phyloP scores from a whole-genome alignment of 768 basidiomycete species.

The Rhodotorula babjevae region DNA sequence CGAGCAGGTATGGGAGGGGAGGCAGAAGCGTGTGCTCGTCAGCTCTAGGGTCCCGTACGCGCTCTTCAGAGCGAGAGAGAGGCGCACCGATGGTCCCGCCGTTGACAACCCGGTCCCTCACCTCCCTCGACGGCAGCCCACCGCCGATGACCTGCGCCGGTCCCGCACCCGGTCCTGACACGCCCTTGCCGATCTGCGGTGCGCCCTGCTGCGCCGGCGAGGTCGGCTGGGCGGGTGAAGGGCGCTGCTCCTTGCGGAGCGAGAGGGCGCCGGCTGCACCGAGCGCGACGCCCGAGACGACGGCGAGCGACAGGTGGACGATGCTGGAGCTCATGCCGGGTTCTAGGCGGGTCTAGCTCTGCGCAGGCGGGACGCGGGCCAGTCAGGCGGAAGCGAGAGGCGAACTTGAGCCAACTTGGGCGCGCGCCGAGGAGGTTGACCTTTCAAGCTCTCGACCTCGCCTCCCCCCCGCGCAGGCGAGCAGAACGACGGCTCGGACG shows the following conservation, averaged over 20 bases:
- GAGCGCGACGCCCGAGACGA: conserved; percentile 25
- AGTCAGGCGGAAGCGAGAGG: too few relatives aligned
- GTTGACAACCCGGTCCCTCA: conserved; percentile 1
- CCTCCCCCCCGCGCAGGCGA: too few relatives aligned
- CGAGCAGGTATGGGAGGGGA: fast-evolving
- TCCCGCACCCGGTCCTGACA: too few relatives aligned
- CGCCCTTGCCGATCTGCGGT: too few relatives aligned
- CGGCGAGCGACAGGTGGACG: conserved; percentile 19
- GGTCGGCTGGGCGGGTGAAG: neutral
- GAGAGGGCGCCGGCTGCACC: conserved; percentile 29
- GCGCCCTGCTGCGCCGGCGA: neutral
- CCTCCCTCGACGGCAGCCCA: neutral
- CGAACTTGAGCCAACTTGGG: too few relatives aligned
- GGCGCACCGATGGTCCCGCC: conserved; percentile 23
- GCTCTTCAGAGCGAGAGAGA: neutral
- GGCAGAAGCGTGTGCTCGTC: neutral
- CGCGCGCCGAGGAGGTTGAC: too few relatives aligned
- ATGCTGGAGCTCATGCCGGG: conserved; percentile 6
- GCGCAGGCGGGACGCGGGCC: too few relatives aligned
- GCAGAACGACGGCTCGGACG: too few relatives aligned
- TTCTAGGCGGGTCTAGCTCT: too few relatives aligned
- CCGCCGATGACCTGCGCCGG: conserved; percentile 21
- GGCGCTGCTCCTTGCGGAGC: neutral
- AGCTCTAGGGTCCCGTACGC: too few relatives aligned
- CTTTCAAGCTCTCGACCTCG: too few relatives aligned